A percentile compares a stretch with the other conserved stretches of the same genome.
Evolutionary conservation across 495 filamentous ascomycete genomes (phyloP).

Genomic region (Elasticomyces elasticus): DNA sequence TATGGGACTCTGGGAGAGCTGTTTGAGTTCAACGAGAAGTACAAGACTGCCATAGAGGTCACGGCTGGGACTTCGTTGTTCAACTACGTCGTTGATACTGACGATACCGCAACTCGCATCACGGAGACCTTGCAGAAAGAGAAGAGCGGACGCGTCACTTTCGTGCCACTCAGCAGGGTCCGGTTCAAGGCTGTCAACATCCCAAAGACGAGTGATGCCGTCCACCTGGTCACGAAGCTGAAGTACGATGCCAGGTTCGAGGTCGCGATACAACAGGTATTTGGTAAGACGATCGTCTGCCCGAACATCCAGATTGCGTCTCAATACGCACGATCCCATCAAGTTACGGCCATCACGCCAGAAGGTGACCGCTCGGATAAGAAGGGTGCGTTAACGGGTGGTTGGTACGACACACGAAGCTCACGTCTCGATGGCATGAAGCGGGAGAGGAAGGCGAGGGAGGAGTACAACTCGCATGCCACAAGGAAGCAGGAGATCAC

Average conservation of each 20-base stretch:
- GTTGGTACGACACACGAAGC: conserved; percentile 72
- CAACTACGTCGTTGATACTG: conserved; percentile 92
- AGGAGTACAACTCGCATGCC: conserved; percentile 58
- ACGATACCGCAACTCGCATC: conserved; percentile 72
- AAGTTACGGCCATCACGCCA: conserved; percentile 83
- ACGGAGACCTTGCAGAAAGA: conserved; percentile 69
- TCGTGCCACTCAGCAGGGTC: conserved; percentile 82
- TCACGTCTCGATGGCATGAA: conserved; percentile 79
- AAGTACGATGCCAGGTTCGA: conserved; percentile 68
- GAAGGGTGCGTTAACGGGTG: conserved; percentile 87
- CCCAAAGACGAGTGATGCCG: conserved; percentile 75
- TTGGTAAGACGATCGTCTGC: conserved; percentile 91
- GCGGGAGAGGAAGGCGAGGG: conserved; percentile 61
- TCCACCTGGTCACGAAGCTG: conserved; percentile 78
- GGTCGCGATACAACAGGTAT: conserved; percentile 81
- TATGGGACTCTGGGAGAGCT: conserved; percentile 91
- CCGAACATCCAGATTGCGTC: conserved; percentile 75
- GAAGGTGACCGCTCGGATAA: conserved; percentile 91
- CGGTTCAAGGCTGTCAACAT: conserved; percentile 57
- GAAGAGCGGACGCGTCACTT: conserved; percentile 80
- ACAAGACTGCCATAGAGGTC: conserved; percentile 82
- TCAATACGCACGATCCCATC: conserved; percentile 83
- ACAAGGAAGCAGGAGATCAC: conserved; percentile 49
- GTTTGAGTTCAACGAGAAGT: conserved; percentile 72
- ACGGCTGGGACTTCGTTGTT: conserved; percentile 89